Conservation (phyloP, 352 stramenopile species). For the Halophytophthora polymorphica region DNA sequence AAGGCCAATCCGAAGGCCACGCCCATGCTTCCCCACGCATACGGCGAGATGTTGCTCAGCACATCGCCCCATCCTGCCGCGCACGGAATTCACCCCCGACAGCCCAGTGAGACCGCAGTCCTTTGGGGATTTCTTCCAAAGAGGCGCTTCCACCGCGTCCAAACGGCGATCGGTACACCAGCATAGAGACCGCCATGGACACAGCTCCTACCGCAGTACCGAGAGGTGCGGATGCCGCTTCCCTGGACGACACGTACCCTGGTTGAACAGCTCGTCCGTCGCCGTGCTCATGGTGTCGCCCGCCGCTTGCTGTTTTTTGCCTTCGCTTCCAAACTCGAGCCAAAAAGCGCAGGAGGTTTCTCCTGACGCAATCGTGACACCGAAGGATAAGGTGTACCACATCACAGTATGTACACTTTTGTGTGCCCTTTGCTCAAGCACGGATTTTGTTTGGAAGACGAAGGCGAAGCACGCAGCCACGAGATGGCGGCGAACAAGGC, state of each 20-base stretch:
- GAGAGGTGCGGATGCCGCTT: not conserved
- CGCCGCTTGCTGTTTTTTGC: conserved; percentile 10
- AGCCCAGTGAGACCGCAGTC: not conserved
- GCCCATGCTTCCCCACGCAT: conserved; percentile 97
- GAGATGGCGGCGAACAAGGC: conserved; percentile 32
- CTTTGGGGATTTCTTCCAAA: conserved; percentile 1
- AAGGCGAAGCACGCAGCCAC: not conserved
- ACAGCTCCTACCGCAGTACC: no score
- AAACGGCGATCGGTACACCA: not conserved
- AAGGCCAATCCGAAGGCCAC: conserved; percentile 96
- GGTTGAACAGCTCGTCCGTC: conserved; percentile 84
- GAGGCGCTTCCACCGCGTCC: not conserved
- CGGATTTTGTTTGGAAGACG: no score
- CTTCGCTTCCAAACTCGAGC: conserved; percentile 6
- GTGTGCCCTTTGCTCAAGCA: no score
- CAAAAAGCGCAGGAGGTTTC: conserved; percentile 19
- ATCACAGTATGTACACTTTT: no score
- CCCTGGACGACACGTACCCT: conserved; percentile 38
- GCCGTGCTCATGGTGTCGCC: conserved; percentile 64
- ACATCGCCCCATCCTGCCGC: conserved; percentile 90
- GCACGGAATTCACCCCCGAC: not conserved
- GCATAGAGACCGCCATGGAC: not conserved
- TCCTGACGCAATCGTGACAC: conserved; percentile 24
- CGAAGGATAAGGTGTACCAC: no score
- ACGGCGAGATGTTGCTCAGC: conserved; percentile 98